phyloP scores from a whole-genome alignment of 2,329 filamentous ascomycete species.

The Allantophomopsis lycopodina region DNA sequence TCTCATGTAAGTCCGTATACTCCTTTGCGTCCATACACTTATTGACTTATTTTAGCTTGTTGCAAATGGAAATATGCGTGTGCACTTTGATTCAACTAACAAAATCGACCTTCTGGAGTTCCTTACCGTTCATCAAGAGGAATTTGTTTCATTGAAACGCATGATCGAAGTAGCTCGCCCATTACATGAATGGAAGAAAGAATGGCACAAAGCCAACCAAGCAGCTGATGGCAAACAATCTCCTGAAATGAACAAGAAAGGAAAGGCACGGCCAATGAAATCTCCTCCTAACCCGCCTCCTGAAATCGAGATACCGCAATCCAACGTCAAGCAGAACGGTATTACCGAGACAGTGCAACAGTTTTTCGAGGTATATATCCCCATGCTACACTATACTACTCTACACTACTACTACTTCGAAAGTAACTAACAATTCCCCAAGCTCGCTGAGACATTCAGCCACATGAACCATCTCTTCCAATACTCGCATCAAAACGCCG shows the following conservation, averaged over 20 bases:
- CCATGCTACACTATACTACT: too few species aligned
- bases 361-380: constrained; percentile 42
- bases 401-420: not conserved
- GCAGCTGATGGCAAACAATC: constrained; percentile 40
- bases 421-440: constrained; percentile 2
- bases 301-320: constrained; percentile 45
- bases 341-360: constrained; percentile 47
- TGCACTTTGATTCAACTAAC: constrained; percentile 64
- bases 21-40: not conserved
- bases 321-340: constrained; percentile 40
- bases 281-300: constrained; percentile 44
- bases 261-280: constrained; percentile 42
- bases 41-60: constrained; percentile 41
- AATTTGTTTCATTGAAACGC: constrained; percentile 63
- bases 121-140: constrained; percentile 60
- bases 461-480: constrained; percentile 52
- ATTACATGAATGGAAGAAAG: constrained; percentile 50
- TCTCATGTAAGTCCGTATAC: constrained; percentile 51
- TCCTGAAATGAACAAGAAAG: constrained; percentile 55
- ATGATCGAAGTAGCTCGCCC: constrained; percentile 48
- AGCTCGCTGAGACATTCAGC: constrained; percentile 53
- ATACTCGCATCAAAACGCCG: constrained; percentile 39
- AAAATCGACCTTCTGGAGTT: constrained; percentile 83
- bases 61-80: constrained; percentile 62
- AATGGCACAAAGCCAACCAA: constrained; percentile 46